A percentile compares a stretch with the other conserved stretches of the same genome.
Evolutionary conservation across 2,329 filamentous ascomycete species (phyloP).

Genomic region (Celoporthe dispersa): DNA sequence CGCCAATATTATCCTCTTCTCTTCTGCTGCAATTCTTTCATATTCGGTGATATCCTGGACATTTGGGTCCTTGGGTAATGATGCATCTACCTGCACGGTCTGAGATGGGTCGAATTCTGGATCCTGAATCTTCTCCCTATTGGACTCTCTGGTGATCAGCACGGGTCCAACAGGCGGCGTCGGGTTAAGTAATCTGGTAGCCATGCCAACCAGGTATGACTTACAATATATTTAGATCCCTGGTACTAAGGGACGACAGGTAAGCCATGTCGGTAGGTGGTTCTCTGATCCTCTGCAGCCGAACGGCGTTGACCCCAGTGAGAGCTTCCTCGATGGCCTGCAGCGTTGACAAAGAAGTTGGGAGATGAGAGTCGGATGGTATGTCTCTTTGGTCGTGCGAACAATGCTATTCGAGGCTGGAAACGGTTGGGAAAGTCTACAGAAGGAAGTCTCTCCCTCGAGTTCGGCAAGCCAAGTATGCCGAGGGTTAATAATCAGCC

Average conservation of each 20-base stretch:
- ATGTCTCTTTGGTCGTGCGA: neutral
- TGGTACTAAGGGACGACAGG: conserved; percentile 54
- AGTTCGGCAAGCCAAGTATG: neutral
- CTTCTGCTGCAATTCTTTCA: conserved; percentile 52
- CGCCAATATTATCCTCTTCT: conserved; percentile 57
- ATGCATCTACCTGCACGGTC: conserved; percentile 58
- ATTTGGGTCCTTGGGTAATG: conserved; percentile 61
- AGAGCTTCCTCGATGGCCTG: no score
- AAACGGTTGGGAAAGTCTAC: neutral
- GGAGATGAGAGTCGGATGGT: neutral
- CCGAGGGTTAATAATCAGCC: conserved; percentile 13
- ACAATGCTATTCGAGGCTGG: conserved; percentile 4
- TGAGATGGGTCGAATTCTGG: conserved; percentile 64
- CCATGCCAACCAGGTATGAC: neutral
- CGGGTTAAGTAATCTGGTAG: neutral
- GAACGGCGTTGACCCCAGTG: neutral
- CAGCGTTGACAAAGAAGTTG: neutral
- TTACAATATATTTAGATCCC: conserved; percentile 63
- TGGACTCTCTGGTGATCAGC: conserved; percentile 11
- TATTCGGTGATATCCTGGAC: conserved; percentile 57
- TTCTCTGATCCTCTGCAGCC: neutral
- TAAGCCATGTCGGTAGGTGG: conserved; percentile 49
- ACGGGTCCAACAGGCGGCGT: neutral
- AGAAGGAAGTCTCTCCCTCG: neutral
- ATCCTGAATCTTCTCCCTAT: conserved; percentile 64